These are phyloP conservation scores for Rosa multiflora DNA, from an alignment of 306 rosid species.

Conservation along the genomic window DNA sequence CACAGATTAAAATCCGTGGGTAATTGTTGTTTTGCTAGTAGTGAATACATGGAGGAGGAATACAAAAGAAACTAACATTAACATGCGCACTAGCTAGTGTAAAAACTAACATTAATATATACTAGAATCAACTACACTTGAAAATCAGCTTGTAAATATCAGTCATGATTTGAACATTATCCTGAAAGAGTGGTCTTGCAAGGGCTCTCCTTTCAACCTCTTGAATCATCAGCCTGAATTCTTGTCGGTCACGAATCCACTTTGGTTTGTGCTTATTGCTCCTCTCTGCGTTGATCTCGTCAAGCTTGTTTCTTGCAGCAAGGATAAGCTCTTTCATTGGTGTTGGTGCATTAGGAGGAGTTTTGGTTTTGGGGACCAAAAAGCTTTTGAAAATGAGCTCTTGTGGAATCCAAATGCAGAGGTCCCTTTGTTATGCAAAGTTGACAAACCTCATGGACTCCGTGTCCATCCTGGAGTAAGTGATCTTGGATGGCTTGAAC, in stretches of 20 bases:
- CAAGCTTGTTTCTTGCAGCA: no score
- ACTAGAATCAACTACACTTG: no score
- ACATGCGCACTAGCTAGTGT: no score
- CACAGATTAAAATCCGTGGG: no score
- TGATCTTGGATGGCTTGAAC: background rate
- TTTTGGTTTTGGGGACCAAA: no score
- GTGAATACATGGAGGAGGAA: no score
- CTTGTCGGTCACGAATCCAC: background rate
- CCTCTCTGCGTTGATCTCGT: no score
- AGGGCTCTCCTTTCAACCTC: background rate
- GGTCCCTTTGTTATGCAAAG: background rate
- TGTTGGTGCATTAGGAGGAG: background rate
- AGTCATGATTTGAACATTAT: background rate
- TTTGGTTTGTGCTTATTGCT: no score
- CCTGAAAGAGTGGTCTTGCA: background rate
- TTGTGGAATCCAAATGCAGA: background rate
- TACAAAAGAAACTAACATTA: no score
- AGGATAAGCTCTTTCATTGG: background rate
- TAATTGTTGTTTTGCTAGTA: no score
- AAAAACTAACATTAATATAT: no score
- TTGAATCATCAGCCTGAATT: background rate
- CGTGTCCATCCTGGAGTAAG: background rate
- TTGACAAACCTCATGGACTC: background rate
- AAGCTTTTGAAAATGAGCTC: no score
- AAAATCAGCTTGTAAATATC: background rate